Conservation (phyloP, 192 early-diverging fungal species). For the Allomyces macrogynus region DNA sequence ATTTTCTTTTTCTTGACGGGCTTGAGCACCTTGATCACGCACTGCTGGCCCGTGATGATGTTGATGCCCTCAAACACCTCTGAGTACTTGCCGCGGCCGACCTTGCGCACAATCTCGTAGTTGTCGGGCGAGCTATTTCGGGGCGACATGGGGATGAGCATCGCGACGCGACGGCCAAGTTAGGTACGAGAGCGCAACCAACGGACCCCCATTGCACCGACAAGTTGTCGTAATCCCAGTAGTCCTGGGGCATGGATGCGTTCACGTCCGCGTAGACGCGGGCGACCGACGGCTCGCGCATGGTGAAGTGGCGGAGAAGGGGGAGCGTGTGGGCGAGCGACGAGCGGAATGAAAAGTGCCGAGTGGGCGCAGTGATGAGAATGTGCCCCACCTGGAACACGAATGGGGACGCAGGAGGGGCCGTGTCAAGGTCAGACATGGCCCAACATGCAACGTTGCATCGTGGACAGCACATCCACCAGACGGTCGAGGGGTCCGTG, state of each 20-base stretch:
- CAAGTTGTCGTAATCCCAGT: slow-evolving; percentile 96
- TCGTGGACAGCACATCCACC: no score
- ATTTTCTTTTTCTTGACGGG: slow-evolving; percentile 99
- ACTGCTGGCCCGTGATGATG: slow-evolving; percentile 60
- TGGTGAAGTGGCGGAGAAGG: not conserved
- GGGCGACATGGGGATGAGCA: not conserved
- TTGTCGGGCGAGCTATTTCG: slow-evolving; percentile 57
- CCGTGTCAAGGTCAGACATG: no score
- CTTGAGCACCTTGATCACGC: slow-evolving; percentile 98
- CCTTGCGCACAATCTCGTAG: slow-evolving; percentile 94
- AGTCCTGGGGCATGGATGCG: slow-evolving; percentile 50
- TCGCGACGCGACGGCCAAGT: no score
- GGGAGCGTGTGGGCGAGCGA: no score
- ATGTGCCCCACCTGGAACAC: no score
- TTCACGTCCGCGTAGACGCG: slow-evolving; percentile 84
- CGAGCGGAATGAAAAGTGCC: no score
- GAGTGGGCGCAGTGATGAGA: no score
- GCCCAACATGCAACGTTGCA: no score
- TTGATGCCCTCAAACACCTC: slow-evolving; percentile 99
- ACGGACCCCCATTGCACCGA: slow-evolving; percentile 71
- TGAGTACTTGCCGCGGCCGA: slow-evolving; percentile 97
- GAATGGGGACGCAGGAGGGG: no score
- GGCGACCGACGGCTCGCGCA: slow-evolving; percentile 30
- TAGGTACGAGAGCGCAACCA: no score
- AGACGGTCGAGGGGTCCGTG: no score